These are phyloP conservation scores for Russula brevipes DNA, from an alignment of 768 basidiomycete genomes.

Conservation along the genomic window DNA sequence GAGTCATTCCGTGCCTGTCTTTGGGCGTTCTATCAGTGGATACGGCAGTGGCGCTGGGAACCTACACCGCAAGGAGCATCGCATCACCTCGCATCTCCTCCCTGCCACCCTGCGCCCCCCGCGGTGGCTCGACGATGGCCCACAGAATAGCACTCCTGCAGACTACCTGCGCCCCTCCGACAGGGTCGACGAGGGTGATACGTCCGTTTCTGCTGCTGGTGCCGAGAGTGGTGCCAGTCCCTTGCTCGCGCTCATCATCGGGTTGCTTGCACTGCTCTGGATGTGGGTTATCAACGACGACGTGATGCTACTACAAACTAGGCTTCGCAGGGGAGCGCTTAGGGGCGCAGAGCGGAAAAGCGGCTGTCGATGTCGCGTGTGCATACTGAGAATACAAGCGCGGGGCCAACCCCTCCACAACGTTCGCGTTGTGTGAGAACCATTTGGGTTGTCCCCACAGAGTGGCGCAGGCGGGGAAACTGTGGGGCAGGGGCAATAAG, in stretches of 20 bases:
- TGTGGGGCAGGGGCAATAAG: not conserved
- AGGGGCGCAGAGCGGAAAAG: not conserved
- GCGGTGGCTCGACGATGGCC: not conserved
- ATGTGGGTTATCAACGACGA: slow-evolving; percentile 8
- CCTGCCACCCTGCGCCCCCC: not conserved
- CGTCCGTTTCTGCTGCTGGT: not conserved
- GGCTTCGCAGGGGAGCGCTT: not conserved
- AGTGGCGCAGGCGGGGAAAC: not conserved
- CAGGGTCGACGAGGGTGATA: not conserved
- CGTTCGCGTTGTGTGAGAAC: not conserved
- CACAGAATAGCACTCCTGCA: not conserved
- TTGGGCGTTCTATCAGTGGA: not conserved
- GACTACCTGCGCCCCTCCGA: not conserved
- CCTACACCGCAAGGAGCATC: not conserved
- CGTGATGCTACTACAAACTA: not conserved
- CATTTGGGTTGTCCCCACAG: too few species aligned
- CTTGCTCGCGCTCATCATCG: not conserved
- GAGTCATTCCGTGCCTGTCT: not conserved
- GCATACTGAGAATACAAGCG: slow-evolving; percentile 16
- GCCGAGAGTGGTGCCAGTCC: not conserved
- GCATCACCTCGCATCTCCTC: not conserved
- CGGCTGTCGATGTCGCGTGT: slow-evolving; percentile 20
- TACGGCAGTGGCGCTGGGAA: not conserved
- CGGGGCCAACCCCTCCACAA: slow-evolving; percentile 12
- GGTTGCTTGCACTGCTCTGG: slow-evolving; percentile 11